Conservation (phyloP, 345 rosid genomes). For the Eucalyptus lansdowneana region DNA sequence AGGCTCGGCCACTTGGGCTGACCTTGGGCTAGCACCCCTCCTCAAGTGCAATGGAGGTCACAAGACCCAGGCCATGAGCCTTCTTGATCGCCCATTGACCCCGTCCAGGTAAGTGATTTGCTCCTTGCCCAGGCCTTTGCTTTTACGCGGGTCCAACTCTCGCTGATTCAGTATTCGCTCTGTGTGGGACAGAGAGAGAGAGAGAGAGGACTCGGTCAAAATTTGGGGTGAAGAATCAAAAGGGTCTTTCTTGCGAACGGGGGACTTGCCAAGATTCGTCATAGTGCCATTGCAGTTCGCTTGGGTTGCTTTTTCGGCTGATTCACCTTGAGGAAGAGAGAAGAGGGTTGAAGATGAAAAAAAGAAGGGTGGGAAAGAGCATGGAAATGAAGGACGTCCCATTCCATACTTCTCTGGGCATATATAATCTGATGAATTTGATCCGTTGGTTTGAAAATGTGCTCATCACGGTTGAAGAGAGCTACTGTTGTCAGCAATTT, state of each 20-base stretch:
- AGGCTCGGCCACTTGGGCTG: neutral
- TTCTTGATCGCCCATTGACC: neutral
- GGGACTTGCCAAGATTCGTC: neutral
- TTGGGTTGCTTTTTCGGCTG: neutral
- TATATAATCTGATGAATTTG: too few relatives aligned
- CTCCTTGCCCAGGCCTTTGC: accelerated
- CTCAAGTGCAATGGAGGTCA: neutral
- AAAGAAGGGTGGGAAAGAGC: too few relatives aligned
- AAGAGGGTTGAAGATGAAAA: neutral
- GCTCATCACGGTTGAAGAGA: too few relatives aligned
- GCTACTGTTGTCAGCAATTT: too few relatives aligned
- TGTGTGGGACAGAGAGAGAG: neutral
- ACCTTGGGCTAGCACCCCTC: neutral
- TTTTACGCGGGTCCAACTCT: accelerated
- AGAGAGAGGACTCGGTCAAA: neutral
- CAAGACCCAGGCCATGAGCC: neutral
- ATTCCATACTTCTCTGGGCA: neutral
- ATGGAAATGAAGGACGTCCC: neutral
- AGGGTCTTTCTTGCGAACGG: neutral
- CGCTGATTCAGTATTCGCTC: neutral
- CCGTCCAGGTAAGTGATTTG: neutral
- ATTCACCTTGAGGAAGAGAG: neutral
- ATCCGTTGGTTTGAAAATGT: too few relatives aligned
- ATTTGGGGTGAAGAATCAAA: neutral
- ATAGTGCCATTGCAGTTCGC: neutral